These are phyloP conservation scores for Piromyces sp. DNA, from an alignment of 192 early-diverging fungal genomes.

Conservation along the genomic window DNA sequence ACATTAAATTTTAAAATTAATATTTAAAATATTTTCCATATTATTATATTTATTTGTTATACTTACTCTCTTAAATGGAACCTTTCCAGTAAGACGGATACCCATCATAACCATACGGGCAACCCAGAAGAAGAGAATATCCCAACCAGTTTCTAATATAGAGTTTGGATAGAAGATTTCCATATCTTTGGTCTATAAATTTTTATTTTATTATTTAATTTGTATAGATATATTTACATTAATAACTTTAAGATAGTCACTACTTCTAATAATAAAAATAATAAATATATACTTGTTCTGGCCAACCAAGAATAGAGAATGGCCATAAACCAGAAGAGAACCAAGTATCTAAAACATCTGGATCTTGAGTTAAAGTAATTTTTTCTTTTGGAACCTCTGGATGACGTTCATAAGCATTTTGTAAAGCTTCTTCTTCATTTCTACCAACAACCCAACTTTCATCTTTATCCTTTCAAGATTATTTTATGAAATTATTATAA, in stretches of 20 bases:
- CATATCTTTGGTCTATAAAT: slow-evolving; percentile 51
- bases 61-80: slow-evolving; percentile 61
- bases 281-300: slow-evolving; percentile 34
- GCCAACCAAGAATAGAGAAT: slow-evolving; percentile 95
- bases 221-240: neutral
- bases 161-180: slow-evolving; percentile 75
- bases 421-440: slow-evolving; percentile 51
- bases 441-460: slow-evolving; percentile 79
- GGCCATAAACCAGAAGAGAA: slow-evolving; percentile 98
- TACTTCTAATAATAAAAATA: too few relatives aligned
- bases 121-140: slow-evolving; percentile 99
- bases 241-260: too few relatives aligned
- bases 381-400: slow-evolving; percentile 36
- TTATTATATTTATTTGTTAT: neutral
- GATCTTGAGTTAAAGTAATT: slow-evolving; percentile 81
- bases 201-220: neutral
- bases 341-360: slow-evolving; percentile 98
- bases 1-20: neutral
- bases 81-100: slow-evolving; percentile 50
- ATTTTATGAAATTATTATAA: too few relatives aligned
- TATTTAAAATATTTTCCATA: neutral
- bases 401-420: slow-evolving; percentile 61
- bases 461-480: slow-evolving; percentile 32
- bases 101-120: slow-evolving; percentile 99
- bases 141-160: slow-evolving; percentile 91